These are phyloP conservation scores for Globisporangium takayamanum DNA, from an alignment of 352 stramenopile genomes.

Conservation along the genomic window DNA sequence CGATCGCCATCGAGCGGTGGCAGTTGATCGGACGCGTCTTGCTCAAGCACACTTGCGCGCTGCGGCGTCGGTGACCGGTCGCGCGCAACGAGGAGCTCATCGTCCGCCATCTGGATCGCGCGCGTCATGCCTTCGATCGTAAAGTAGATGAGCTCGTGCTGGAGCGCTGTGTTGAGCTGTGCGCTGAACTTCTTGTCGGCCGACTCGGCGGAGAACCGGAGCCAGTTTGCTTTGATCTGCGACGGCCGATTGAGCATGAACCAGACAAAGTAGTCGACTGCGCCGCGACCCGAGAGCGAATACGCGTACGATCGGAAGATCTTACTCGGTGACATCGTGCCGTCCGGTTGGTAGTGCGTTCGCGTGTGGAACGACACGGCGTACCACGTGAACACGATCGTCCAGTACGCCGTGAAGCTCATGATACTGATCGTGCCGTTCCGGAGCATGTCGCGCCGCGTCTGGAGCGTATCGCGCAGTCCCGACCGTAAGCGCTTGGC, in stretches of 20 bases:
- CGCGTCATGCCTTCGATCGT: conserved; percentile 86
- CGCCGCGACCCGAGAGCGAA: conserved; percentile 51
- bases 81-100: conserved; percentile 40
- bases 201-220: conserved; percentile 69
- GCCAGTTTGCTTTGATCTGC: conserved; percentile 52
- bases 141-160: conserved; percentile 87
- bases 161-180: conserved; percentile 83
- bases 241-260: conserved; percentile 80
- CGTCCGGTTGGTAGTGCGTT: conserved; percentile 31
- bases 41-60: no score
- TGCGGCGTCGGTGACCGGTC: conserved; percentile 34
- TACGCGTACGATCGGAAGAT: conserved; percentile 71
- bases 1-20: neutral
- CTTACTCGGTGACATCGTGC: conserved; percentile 32
- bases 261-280: conserved; percentile 80
- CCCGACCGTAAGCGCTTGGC: conserved; percentile 61
- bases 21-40: neutral
- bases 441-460: conserved; percentile 69
- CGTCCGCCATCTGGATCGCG: conserved; percentile 62
- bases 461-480: conserved; percentile 66
- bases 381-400: conserved; percentile 75
- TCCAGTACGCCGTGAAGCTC: conserved; percentile 83
- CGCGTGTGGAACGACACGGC: conserved; percentile 63
- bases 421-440: conserved; percentile 74
- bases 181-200: conserved; percentile 78